Base-by-base conservation (phyloP, 257 asterid species). In the Verbena officinalis region DNA sequence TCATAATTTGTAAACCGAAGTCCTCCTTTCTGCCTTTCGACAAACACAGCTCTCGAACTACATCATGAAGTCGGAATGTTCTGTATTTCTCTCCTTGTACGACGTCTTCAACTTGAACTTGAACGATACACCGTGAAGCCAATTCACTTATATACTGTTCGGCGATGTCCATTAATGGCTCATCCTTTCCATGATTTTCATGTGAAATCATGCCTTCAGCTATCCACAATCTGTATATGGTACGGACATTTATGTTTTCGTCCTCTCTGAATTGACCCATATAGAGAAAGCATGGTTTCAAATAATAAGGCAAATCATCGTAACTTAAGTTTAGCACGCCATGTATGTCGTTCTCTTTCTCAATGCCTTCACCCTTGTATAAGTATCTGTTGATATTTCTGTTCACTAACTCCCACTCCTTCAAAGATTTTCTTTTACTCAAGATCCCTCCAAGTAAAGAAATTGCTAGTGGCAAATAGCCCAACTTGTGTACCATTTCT, bases 171-270 rank as follows among this genome's bases (percentile, higher is more conserved):
- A 34, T 34, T 12, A 64, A 14, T 1, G 60, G 49, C 36, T 51
- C 42, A 9, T 22, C 34, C 7, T 17, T 38, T 9, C 15, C 39
- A 34, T 12, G 44, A 62, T 64, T 51, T 24, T 21, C 58, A n/a
- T 34, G 39, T 13, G 67, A 17, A 50, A 64, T 64, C 19, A 64
- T 12, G 20, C 69, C 69, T 50, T 64, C 69, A n/a, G 69, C 61
- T 17, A 64, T 64, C 69, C 69, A 64, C 27, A 50, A n/a, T 33
- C 51, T 31, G 13, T 50, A 51, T 19, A 51, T 5, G 11, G 33
- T 49, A 27, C 49, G 59, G 9, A 20, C 20, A 19, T 63, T 12
- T 63, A 49, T 49, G 19, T 49, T 1, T 34, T 63, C 22, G 23
- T 64, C 68, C 46, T 62, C 68, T 4, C 19, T 23, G n/a, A 59